These are phyloP conservation scores for Hygrocybe punicea DNA, from an alignment of 768 basidiomycete genomes.

Conservation along the genomic window DNA sequence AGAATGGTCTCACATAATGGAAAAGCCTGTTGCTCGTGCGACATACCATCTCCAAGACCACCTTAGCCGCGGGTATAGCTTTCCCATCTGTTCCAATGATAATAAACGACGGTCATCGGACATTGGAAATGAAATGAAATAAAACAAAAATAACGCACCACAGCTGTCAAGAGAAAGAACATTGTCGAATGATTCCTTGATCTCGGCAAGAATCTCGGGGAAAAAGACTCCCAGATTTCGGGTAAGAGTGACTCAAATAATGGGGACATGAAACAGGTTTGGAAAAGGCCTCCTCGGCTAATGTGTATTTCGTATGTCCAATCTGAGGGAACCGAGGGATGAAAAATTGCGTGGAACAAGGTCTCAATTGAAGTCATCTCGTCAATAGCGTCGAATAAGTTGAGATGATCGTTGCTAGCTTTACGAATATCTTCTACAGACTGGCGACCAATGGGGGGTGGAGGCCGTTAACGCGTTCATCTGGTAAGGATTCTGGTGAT, in stretches of 20 bases:
- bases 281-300: slow-evolving; percentile 23
- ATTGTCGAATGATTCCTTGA: slow-evolving; percentile 17
- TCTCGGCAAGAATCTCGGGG: slow-evolving; percentile 20
- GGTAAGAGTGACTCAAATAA: slow-evolving; percentile 19
- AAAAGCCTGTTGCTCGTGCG: slow-evolving; percentile 41
- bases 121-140: not conserved
- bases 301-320: slow-evolving; percentile 34
- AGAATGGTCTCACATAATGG: slow-evolving; percentile 38
- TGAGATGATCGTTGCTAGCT: slow-evolving; percentile 32
- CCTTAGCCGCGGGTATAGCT: slow-evolving; percentile 23
- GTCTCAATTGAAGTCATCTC: slow-evolving; percentile 19
- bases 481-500: too few relatives aligned
- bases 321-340: slow-evolving; percentile 9
- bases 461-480: too few relatives aligned
- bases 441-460: slow-evolving; percentile 36
- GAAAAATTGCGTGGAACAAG: not conserved
- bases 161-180: slow-evolving; percentile 7
- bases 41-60: slow-evolving; percentile 34
- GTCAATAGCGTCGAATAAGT: slow-evolving; percentile 24
- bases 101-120: not conserved
- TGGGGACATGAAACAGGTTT: slow-evolving; percentile 16
- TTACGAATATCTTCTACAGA: slow-evolving; percentile 50
- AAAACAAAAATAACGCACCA: not conserved
- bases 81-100: slow-evolving; percentile 34
- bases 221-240: slow-evolving; percentile 13